Percentiles rank a stretch among this genome's conserved stretches.
phyloP scores from a whole-genome alignment of 495 filamentous ascomycete species.

The Penicillium macrosclerotiorum region DNA sequence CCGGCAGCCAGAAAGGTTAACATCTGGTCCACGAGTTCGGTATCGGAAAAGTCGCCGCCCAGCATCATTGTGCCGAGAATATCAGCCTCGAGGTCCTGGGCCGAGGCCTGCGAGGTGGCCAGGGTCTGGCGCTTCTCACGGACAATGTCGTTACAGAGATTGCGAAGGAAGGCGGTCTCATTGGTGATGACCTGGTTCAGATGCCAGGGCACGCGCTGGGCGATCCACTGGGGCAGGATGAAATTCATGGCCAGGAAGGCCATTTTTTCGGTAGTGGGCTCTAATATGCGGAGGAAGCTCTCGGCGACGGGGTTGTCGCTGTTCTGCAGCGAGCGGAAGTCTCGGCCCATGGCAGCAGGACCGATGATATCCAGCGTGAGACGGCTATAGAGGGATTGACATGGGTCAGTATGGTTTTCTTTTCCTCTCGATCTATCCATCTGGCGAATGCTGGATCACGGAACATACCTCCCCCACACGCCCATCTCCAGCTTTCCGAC shows the following conservation, averaged over 20 bases:
- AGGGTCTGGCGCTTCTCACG: slow-evolving; percentile 54
- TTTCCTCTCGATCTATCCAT: too few species aligned
- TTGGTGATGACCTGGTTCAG: slow-evolving; percentile 60
- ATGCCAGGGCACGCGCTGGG: slow-evolving; percentile 58
- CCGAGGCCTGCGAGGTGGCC: slow-evolving; percentile 55
- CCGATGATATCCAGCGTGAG: slow-evolving; percentile 89
- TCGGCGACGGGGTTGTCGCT: slow-evolving; percentile 60
- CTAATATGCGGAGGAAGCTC: slow-evolving; percentile 61
- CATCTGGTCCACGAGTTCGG: slow-evolving; percentile 53
- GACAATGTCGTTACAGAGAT: slow-evolving; percentile 64
- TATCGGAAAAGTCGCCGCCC: slow-evolving; percentile 55
- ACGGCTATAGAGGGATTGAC: slow-evolving; percentile 33
- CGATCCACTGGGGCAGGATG: slow-evolving; percentile 45
- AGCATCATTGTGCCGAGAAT: slow-evolving; percentile 59
- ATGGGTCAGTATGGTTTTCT: too few species aligned
- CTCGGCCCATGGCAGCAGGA: slow-evolving; percentile 72
- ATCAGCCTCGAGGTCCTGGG: slow-evolving; percentile 60
- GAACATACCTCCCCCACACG: slow-evolving; percentile 59
- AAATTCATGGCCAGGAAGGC: slow-evolving; percentile 48
- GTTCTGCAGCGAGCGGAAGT: slow-evolving; percentile 70
- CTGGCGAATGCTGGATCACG: too few species aligned
- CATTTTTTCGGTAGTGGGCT: slow-evolving; percentile 48
- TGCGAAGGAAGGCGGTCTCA: slow-evolving; percentile 58
- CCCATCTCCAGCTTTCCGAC: slow-evolving; percentile 62
- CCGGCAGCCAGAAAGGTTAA: slow-evolving; percentile 54